Evolutionary conservation across 345 rosid species (phyloP).

Genomic region (Citrus sp.): DNA sequence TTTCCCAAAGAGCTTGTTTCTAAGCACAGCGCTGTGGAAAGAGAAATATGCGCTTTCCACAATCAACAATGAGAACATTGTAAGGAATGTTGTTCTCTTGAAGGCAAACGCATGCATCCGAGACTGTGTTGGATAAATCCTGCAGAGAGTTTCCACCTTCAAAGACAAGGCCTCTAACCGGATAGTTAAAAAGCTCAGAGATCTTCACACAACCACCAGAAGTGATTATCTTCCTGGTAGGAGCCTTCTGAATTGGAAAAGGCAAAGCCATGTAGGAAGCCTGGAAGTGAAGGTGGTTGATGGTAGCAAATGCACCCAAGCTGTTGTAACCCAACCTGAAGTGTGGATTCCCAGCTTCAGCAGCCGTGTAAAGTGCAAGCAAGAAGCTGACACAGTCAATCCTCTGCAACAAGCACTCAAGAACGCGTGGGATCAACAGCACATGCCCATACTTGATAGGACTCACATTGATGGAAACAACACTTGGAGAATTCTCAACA

Average conservation of each 20-base stretch:
- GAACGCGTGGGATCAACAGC: slow-evolving; percentile 73
- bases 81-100: slow-evolving; percentile 88
- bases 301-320: slow-evolving; percentile 52
- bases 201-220: slow-evolving; percentile 49
- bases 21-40: slow-evolving; percentile 93
- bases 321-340: slow-evolving; percentile 94
- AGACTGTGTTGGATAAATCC: slow-evolving; percentile 54
- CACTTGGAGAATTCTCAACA: slow-evolving; percentile 64
- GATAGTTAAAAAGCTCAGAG: slow-evolving; percentile 65
- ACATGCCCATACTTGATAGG: slow-evolving; percentile 98
- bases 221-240: slow-evolving; percentile 48
- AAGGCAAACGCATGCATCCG: slow-evolving; percentile 75
- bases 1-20: slow-evolving; percentile 89
- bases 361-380: slow-evolving; percentile 81
- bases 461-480: slow-evolving; percentile 94
- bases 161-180: slow-evolving; percentile 82
- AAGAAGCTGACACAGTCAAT: slow-evolving; percentile 77
- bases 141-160: slow-evolving; percentile 65
- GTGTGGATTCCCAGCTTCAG: slow-evolving; percentile 64
- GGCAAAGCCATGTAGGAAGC: slow-evolving; percentile 77
- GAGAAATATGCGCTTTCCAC: slow-evolving; percentile 72
- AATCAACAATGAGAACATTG: slow-evolving; percentile 83
- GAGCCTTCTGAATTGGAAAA: slow-evolving; percentile 86
- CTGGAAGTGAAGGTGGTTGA: slow-evolving; percentile 99
- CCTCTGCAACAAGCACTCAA: slow-evolving; percentile 91